phyloP scores from a whole-genome alignment of 768 basidiomycete genomes.

The Mycena filopes region DNA sequence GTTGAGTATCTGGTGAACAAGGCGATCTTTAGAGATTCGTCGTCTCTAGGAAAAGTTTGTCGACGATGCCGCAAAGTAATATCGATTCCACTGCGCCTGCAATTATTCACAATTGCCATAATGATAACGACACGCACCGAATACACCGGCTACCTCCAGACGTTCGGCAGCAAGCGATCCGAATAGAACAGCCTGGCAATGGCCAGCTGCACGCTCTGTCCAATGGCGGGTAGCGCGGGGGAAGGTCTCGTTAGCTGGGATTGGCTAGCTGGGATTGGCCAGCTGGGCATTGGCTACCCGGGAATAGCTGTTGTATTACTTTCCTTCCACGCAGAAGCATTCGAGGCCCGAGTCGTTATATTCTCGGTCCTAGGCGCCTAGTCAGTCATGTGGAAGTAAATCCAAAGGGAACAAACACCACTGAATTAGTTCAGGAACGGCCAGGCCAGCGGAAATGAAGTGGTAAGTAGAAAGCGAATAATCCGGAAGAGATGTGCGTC shows the following conservation, averaged over 20 bases:
- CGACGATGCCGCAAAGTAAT: neutral
- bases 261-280: no score
- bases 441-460: conserved; percentile 2
- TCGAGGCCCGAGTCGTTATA: neutral
- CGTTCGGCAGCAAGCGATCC: neutral
- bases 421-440: conserved; percentile 4
- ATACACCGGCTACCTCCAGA: neutral
- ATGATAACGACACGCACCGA: conserved; percentile 6
- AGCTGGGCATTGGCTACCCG: no score
- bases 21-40: no score
- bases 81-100: conserved; percentile 4
- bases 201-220: neutral
- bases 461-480: conserved; percentile 8
- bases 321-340: conserved; percentile 8
- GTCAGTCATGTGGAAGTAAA: neutral
- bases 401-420: neutral
- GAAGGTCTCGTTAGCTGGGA: neutral
- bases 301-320: no score
- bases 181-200: conserved; percentile 10
- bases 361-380: conserved; percentile 3
- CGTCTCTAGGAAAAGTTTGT: no score
- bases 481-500: conserved; percentile 10
- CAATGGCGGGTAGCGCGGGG: conserved; percentile 19
- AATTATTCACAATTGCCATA: neutral
- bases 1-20: no score